A percentile compares a stretch with the other conserved stretches of the same genome.
Conservation (phyloP, 169 alveolate genomes). For the Fabrea salina region DNA sequence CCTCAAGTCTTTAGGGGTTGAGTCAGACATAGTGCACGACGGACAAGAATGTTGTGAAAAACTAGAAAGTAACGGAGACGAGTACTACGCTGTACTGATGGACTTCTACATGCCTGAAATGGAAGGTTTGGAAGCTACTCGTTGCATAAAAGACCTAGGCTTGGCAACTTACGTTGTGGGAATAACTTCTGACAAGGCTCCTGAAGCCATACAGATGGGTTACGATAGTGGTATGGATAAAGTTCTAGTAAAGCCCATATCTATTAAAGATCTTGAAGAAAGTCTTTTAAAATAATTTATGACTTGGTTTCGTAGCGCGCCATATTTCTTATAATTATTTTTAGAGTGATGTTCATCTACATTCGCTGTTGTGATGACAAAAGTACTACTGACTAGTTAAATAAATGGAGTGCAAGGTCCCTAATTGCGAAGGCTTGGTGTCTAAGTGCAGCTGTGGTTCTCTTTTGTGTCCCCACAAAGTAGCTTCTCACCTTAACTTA, state of each 20-base stretch:
- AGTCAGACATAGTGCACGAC: not conserved
- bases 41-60: not conserved
- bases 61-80: not conserved
- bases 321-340: too few relatives aligned
- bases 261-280: too few relatives aligned
- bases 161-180: not conserved
- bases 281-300: too few relatives aligned
- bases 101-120: not conserved
- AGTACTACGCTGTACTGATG: not conserved
- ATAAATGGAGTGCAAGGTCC: too few relatives aligned
- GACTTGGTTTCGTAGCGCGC: too few relatives aligned
- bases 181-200: not conserved
- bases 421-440: too few relatives aligned
- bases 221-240: not conserved
- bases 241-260: not conserved
- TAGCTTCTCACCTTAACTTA: too few relatives aligned
- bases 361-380: too few relatives aligned
- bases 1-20: not conserved
- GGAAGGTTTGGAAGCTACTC: not conserved
- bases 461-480: too few relatives aligned
- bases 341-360: too few relatives aligned
- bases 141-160: not conserved
- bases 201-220: not conserved
- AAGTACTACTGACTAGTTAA: too few relatives aligned
- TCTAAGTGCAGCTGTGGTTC: too few relatives aligned